Evolutionary conservation across 768 basidiomycete species (phyloP).

Genomic region (Astraeus odoratus): DNA sequence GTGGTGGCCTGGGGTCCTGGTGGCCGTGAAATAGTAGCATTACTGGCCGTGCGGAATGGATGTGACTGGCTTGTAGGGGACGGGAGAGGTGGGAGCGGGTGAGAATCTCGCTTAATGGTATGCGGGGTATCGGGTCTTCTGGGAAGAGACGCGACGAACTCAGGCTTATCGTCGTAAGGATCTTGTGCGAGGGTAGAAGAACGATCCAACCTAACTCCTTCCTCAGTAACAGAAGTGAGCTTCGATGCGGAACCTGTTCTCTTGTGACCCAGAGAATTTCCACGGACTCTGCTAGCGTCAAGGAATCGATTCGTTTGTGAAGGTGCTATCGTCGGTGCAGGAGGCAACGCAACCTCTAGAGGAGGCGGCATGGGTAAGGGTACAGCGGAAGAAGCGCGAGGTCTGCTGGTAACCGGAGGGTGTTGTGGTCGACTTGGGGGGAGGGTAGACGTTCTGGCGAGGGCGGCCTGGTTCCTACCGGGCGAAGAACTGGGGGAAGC

Average conservation of each 20-base stretch:
- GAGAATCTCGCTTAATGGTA: constrained; percentile 44
- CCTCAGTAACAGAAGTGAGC: constrained; percentile 59
- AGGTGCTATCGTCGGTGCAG: constrained; percentile 25
- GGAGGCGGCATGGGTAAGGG: constrained; percentile 56
- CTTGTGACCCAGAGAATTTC: constrained; percentile 45
- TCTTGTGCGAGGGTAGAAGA: constrained; percentile 14
- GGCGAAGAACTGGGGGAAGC: constrained; percentile 30
- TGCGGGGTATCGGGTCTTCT: constrained; percentile 37
- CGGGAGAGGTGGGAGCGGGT: constrained; percentile 63
- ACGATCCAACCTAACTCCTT: constrained; percentile 37
- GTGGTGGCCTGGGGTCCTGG: constrained; percentile 44
- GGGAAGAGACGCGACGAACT: constrained; percentile 24
- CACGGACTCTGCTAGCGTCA: constrained; percentile 38
- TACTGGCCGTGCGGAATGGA: constrained; percentile 22
- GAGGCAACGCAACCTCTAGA: constrained; percentile 29
- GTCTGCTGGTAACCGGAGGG: constrained; percentile 29
- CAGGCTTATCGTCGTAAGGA: constrained; percentile 21
- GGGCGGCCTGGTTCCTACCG: constrained; percentile 11
- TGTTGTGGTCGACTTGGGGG: constrained; percentile 24
- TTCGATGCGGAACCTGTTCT: constrained; percentile 51
- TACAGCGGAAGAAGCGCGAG: constrained; percentile 51
- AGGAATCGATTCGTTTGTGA: constrained; percentile 26
- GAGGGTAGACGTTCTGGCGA: constrained; percentile 32
- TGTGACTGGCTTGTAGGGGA: constrained; percentile 32
- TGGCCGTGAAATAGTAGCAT: constrained; percentile 24